These are phyloP conservation scores for Ophiocordyceps camponoti-saundersi DNA, from an alignment of 2,329 filamentous ascomycete species.

Conservation along the genomic window DNA sequence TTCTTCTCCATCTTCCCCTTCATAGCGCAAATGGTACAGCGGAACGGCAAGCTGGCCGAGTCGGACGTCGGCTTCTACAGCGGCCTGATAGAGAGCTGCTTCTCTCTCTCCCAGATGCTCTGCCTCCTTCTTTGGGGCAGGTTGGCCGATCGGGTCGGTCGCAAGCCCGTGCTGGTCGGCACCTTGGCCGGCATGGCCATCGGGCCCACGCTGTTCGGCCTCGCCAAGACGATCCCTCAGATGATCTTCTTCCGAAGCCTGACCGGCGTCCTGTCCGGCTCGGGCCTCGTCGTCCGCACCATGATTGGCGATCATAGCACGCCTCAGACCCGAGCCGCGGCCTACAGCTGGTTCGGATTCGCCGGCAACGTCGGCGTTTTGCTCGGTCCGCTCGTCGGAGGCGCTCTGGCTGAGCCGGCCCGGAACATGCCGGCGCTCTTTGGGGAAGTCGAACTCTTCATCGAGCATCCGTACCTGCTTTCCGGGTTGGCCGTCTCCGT, in stretches of 20 bases:
- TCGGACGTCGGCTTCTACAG: constrained; percentile 66
- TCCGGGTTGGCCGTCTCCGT: constrained; percentile 34
- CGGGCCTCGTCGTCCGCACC: constrained; percentile 55
- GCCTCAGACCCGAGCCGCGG: constrained; percentile 49
- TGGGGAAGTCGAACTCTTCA: constrained; percentile 25
- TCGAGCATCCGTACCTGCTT: constrained; percentile 33
- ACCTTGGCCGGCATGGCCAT: constrained; percentile 47
- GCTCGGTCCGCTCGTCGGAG: constrained; percentile 53
- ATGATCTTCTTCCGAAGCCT: constrained; percentile 59
- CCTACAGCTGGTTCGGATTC: constrained; percentile 66
- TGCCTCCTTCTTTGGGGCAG: constrained; percentile 62
- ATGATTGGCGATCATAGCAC: constrained; percentile 65
- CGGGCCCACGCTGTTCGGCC: constrained; percentile 48
- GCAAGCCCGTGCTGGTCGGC: constrained; percentile 54
- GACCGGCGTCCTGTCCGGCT: constrained; percentile 59
- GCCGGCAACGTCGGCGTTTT: constrained; percentile 59
- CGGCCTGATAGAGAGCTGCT: constrained; percentile 58
- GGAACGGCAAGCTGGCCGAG: constrained; percentile 41
- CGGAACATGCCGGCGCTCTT: constrained; percentile 41
- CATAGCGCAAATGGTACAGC: constrained; percentile 59
- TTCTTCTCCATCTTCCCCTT: constrained; percentile 75
- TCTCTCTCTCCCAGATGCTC: constrained; percentile 59
- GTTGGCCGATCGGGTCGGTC: constrained; percentile 43
- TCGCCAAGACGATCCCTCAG: constrained; percentile 49
- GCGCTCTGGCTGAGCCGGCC: constrained; percentile 50